Percentiles rank a stretch among this genome's conserved stretches.
Conservation (phyloP, 495 filamentous ascomycete genomes). For the Aspergillus wentii region DNA sequence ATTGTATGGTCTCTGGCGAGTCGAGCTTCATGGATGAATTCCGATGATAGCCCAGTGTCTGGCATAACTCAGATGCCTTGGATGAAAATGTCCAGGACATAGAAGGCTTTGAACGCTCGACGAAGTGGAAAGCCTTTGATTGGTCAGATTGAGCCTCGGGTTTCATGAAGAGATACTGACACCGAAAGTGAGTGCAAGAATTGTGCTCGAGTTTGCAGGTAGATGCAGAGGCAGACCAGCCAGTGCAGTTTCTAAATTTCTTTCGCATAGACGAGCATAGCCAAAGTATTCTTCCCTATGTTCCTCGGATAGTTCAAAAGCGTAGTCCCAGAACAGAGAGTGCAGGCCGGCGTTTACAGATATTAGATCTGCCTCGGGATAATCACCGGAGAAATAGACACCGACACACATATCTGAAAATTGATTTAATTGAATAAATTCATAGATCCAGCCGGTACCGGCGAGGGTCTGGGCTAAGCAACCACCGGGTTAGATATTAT, state of each 20-base stretch:
- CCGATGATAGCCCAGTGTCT: constrained; percentile 2
- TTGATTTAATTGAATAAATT: constrained; percentile 1
- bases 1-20: constrained; percentile 1
- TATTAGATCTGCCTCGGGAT: not conserved
- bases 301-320: not conserved
- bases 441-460: constrained; percentile 2
- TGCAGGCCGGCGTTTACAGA: constrained; percentile 1
- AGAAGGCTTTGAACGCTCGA: constrained; percentile 1
- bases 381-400: constrained; percentile 1
- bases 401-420: not conserved
- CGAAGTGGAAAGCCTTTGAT: constrained; percentile 1
- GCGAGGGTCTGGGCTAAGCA: constrained; percentile 1
- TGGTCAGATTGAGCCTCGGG: not conserved
- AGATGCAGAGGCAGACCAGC: constrained; percentile 1
- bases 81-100: constrained; percentile 2
- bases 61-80: constrained; percentile 1
- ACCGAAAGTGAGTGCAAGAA: constrained; percentile 1
- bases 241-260: not conserved
- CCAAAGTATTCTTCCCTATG: not conserved
- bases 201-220: constrained; percentile 1
- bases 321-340: constrained; percentile 2
- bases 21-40: not conserved
- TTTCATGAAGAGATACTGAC: constrained; percentile 1
- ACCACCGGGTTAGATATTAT: not conserved
- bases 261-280: not conserved